Evolutionary conservation across 345 rosid species (phyloP), one percentile per base, ranked within the genome.

Genomic region (Populus deltoides): DNA sequence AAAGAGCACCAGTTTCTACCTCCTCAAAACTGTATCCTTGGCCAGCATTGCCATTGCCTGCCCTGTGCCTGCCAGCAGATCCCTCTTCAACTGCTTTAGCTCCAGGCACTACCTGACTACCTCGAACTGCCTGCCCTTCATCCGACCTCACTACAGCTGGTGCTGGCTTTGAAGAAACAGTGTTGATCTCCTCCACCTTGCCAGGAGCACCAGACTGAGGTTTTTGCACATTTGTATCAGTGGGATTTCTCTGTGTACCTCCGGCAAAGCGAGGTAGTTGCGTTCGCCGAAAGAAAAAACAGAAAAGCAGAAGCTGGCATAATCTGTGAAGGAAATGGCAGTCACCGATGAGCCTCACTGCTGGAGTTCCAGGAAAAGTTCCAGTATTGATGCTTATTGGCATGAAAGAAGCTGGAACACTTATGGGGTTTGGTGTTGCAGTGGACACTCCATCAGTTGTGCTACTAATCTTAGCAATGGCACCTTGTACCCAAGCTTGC

Each of bases 401-500:
- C 92, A 91, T 97, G 81, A 91, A 90, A 77, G 94, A 77, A 70
- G 98, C 70, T 70, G 98, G 94, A 78, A 97, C 97, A 76, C 86
- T 91, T 31, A 94, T 87, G 61, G 98, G 88, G 78, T 84, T 95
- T 33, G 91, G 89, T 73, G 93, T 69, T 69, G 98, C 49, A 87
- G 75, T 87, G 41, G 93, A 63, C 43, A 84, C 91, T 78, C 92
- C 97, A 81, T 97, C 98, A 68, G 73, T 87, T 61, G 94, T 87
- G 87, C 91, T 90, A 80, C 97, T 93, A 85, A 94, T 94, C 90
- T 96, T 96, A 29, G 97, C 98, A 86, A 96, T 92, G 45, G 97
- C 97, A 79, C 98, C 97, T 76, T 97, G 98, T 68, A 97, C 95
- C 98, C 99, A 97, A 80, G 98, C 98, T 85, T 97, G 97, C 95